Conservation (phyloP, 345 rosid genomes). For the Angophora floribunda region DNA sequence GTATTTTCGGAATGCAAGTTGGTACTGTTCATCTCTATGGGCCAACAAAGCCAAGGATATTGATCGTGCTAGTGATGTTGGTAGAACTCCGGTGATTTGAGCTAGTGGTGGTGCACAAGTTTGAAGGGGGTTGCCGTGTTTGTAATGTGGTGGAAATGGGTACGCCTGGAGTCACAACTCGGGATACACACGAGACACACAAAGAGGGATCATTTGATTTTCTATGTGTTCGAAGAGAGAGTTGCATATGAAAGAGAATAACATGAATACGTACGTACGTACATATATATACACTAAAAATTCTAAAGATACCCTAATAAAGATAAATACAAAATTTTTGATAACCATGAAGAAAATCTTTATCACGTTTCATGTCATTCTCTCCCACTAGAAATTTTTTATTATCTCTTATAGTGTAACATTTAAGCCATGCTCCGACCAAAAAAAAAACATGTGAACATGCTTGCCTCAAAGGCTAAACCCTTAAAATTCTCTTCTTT, state of each 20-base stretch:
- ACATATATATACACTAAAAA: too few species aligned
- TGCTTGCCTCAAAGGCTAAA: neutral
- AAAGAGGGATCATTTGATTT: neutral
- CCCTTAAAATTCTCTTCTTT: neutral
- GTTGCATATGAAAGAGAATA: neutral
- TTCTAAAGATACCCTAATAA: neutral
- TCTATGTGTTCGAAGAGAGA: neutral
- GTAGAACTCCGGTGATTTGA: neutral
- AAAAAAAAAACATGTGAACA: neutral
- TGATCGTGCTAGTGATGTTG: neutral
- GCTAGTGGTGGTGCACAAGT: neutral
- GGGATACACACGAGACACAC: neutral
- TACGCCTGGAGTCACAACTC: neutral
- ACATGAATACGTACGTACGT: neutral
- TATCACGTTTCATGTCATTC: neutral
- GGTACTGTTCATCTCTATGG: too few species aligned
- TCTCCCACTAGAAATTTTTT: neutral
- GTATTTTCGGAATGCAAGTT: too few species aligned
- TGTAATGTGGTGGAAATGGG: neutral
- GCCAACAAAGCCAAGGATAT: accelerated
- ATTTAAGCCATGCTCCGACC: neutral
- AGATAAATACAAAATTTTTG: neutral
- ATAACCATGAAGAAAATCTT: neutral
- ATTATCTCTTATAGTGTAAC: neutral
- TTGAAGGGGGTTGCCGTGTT: neutral